Conservation (phyloP, 2,329 filamentous ascomycete genomes). For the Monosporascus sp. region DNA sequence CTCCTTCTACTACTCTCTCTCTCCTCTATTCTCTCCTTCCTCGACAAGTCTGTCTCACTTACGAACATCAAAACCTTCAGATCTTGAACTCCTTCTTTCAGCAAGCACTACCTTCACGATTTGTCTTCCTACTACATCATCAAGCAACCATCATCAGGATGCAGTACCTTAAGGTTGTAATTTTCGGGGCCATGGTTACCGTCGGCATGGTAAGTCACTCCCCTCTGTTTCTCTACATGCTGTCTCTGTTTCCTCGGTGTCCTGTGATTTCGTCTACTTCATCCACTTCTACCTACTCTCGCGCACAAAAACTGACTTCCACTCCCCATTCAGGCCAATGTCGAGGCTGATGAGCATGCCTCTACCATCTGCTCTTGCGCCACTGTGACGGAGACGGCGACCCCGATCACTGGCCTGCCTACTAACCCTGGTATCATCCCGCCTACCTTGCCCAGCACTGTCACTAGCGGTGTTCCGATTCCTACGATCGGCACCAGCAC, state of each 20-base stretch:
- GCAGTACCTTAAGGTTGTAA: not conserved
- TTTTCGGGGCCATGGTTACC: not conserved
- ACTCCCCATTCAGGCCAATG: not conserved
- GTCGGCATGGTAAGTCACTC: not conserved
- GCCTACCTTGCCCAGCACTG: not conserved
- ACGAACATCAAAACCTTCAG: not conserved
- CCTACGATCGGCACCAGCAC: not conserved
- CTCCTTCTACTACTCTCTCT: not conserved
- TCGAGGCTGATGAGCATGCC: not conserved
- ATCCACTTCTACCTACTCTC: not conserved
- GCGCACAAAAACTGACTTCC: not conserved
- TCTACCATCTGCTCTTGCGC: not conserved
- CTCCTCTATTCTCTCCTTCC: not conserved
- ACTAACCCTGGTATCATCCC: not conserved
- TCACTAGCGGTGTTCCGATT: not conserved
- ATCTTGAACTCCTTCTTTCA: not conserved
- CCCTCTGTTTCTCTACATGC: not conserved
- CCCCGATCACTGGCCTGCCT: not conserved
- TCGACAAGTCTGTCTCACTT: not conserved
- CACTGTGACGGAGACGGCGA: not conserved
- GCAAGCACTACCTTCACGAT: not conserved
- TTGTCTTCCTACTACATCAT: not conserved
- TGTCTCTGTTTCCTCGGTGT: not conserved
- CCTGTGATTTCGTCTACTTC: not conserved
- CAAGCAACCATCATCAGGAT: not conserved